A percentile compares a stretch with the other conserved stretches of the same genome.
These are phyloP conservation scores for Auricularia heimuer DNA, from an alignment of 768 basidiomycete species.

Conservation along the genomic window DNA sequence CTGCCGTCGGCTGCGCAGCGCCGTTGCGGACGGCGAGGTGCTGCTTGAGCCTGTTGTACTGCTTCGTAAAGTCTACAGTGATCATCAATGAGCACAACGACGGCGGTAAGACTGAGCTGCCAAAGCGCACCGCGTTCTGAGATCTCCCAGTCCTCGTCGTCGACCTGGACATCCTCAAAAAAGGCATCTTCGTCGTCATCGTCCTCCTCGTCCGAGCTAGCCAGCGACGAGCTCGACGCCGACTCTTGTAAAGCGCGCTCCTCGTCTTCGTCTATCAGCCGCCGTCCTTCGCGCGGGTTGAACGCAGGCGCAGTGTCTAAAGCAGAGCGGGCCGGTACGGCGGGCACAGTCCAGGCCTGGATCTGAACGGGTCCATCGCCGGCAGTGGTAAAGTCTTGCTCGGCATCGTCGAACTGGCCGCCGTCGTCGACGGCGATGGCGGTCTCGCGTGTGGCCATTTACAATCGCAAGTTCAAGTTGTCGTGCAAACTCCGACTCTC, in stretches of 20 bases:
- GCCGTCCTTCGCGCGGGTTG: constrained; percentile 20
- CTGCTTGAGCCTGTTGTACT: constrained; percentile 90
- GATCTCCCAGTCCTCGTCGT: constrained; percentile 85
- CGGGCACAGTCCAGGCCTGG: constrained; percentile 21
- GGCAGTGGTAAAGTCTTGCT: constrained; percentile 35
- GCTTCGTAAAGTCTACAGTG: constrained; percentile 86
- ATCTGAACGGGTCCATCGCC: constrained; percentile 15
- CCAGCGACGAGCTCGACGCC: constrained; percentile 11
- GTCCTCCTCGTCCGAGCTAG: constrained; percentile 20
- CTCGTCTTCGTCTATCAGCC: constrained; percentile 24
- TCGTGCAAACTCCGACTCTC: too few species aligned
- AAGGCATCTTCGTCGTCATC: constrained; percentile 31
- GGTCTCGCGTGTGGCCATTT: not conserved
- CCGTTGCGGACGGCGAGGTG: constrained; percentile 64
- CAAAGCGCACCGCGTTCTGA: constrained; percentile 58
- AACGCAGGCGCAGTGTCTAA: constrained; percentile 6
- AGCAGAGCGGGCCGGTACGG: constrained; percentile 13
- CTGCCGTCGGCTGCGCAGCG: constrained; percentile 12
- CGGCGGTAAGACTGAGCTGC: not conserved
- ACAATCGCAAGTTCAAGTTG: too few species aligned
- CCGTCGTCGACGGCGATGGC: not conserved
- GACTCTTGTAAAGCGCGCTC: constrained; percentile 14
- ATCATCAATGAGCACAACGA: not conserved
- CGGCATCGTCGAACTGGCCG: constrained; percentile 61
- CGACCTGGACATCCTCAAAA: constrained; percentile 52